phyloP scores from a whole-genome alignment of 768 basidiomycete genomes.

The Tricholoma flavovirens region DNA sequence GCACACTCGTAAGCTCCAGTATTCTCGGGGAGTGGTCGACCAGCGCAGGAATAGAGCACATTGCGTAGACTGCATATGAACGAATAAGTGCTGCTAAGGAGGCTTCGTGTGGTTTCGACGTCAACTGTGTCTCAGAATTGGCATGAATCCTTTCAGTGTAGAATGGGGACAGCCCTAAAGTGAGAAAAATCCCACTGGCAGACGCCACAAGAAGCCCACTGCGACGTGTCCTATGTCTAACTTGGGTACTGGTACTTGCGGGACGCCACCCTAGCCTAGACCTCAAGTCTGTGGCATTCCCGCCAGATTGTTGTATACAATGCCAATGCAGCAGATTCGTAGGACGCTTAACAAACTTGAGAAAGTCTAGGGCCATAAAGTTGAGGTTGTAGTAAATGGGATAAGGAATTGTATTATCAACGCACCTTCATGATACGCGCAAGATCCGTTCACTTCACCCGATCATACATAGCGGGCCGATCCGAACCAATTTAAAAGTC shows the following conservation, averaged over 20 bases:
- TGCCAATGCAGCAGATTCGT: background rate
- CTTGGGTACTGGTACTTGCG: constrained; percentile 5
- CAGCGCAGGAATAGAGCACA: constrained; percentile 70
- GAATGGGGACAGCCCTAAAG: constrained; percentile 10
- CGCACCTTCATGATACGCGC: background rate
- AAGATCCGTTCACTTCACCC: too few relatives aligned
- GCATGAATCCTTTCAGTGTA: constrained; percentile 9
- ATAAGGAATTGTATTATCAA: background rate
- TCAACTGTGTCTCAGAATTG: constrained; percentile 7
- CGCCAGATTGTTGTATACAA: background rate
- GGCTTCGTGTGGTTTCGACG: constrained; percentile 10
- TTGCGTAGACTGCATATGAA: constrained; percentile 75
- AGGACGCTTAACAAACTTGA: background rate
- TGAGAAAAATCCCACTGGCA: constrained; percentile 11
- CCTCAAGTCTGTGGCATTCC: background rate
- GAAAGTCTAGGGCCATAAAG: background rate
- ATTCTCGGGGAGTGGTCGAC: constrained; percentile 72
- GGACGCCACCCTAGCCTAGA: constrained; percentile 8
- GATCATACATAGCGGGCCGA: background rate
- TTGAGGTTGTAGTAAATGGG: background rate
- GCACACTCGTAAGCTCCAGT: constrained; percentile 47
- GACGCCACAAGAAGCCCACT: constrained; percentile 5
- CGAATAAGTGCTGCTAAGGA: constrained; percentile 47
- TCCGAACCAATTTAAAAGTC: too few relatives aligned
- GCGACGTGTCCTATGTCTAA: background rate